Evolutionary conservation across 257 asterid species (phyloP).

Genomic region (Mentha longifolia): DNA sequence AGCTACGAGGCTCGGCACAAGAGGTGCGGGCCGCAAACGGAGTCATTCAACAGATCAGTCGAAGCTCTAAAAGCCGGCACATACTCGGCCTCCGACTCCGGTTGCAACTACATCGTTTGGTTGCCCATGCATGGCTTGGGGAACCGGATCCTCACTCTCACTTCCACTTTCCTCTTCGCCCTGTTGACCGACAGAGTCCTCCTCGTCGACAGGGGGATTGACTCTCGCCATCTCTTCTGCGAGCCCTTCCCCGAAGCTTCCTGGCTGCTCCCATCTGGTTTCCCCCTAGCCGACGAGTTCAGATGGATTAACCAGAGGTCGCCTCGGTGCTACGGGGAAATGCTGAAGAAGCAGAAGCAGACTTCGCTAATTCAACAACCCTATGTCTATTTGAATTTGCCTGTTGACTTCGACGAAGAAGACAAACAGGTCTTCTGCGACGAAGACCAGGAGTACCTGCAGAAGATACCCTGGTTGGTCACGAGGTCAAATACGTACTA

Average conservation of each 20-base stretch:
- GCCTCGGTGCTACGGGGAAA: constrained; percentile 53
- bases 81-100: constrained; percentile 26
- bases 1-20: constrained; percentile 68
- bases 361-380: constrained; percentile 28
- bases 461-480: constrained; percentile 59
- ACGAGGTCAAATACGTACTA: constrained; percentile 63
- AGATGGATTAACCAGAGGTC: no score
- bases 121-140: constrained; percentile 69
- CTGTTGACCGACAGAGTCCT: constrained; percentile 75
- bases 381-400: constrained; percentile 59
- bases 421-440: constrained; percentile 72
- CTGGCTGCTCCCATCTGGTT: constrained; percentile 71
- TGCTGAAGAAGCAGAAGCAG: constrained; percentile 40
- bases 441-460: constrained; percentile 49
- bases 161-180: constrained; percentile 75
- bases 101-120: constrained; percentile 80
- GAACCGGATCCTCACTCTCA: constrained; percentile 62
- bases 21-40: constrained; percentile 71
- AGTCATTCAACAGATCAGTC: constrained; percentile 51
- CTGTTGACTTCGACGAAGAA: constrained; percentile 52
- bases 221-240: constrained; percentile 63
- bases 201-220: constrained; percentile 59
- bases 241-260: constrained; percentile 80
- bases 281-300: constrained; percentile 37
- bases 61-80: constrained; percentile 42